These are phyloP conservation scores for Exidia glandulosa DNA, from an alignment of 768 basidiomycete species.

Conservation along the genomic window DNA sequence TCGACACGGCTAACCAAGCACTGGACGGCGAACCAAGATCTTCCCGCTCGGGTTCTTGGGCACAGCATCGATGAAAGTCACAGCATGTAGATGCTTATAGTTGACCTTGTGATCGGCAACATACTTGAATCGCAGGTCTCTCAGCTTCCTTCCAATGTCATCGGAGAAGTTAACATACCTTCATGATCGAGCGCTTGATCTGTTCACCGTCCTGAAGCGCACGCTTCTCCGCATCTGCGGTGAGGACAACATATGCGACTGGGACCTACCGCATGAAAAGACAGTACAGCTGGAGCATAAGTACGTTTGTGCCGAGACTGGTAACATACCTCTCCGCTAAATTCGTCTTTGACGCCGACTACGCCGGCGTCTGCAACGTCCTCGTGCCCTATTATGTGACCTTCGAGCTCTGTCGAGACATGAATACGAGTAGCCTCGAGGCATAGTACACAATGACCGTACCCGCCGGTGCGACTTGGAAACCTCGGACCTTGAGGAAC, in stretches of 20 bases:
- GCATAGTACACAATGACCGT: neutral
- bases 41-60: slow-evolving; percentile 54
- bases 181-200: slow-evolving; percentile 37
- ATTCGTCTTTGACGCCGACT: slow-evolving; percentile 56
- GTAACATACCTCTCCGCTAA: slow-evolving; percentile 43
- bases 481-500: slow-evolving; percentile 30
- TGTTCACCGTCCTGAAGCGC: slow-evolving; percentile 23
- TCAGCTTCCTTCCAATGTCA: neutral
- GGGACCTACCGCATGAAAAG: slow-evolving; percentile 21
- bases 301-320: slow-evolving; percentile 8
- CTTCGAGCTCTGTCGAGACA: slow-evolving; percentile 40
- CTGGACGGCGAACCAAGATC: neutral
- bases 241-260: slow-evolving; percentile 53
- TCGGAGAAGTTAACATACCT: slow-evolving; percentile 31
- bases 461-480: slow-evolving; percentile 59
- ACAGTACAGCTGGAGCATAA: neutral
- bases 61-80: slow-evolving; percentile 42
- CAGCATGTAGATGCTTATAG: slow-evolving; percentile 50
- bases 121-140: neutral
- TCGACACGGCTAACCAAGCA: neutral
- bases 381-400: slow-evolving; percentile 46
- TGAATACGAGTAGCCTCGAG: neutral
- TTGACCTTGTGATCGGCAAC: slow-evolving; percentile 27
- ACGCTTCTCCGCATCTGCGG: slow-evolving; percentile 26
- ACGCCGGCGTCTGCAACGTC: slow-evolving; percentile 56